phyloP scores from a whole-genome alignment of 1,139 yeast genomes.

The Yarrowia galli region DNA sequence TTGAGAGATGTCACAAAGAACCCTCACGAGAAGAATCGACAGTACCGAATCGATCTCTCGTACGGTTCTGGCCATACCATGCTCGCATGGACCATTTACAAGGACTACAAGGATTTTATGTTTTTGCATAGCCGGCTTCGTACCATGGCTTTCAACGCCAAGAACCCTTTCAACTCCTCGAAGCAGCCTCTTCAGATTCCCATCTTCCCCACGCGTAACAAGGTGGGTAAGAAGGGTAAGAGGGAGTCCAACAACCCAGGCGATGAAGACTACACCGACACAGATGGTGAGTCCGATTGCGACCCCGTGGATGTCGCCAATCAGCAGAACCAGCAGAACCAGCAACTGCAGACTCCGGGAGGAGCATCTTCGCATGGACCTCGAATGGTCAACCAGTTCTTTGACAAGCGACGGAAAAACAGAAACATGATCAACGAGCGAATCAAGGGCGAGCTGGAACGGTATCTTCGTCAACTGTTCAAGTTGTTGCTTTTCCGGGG shows the following conservation, averaged over 20 bases:
- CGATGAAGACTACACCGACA: conserved; percentile 32
- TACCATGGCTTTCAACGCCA: conserved; percentile 56
- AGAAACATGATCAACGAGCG: conserved; percentile 30
- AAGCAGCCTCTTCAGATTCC: conserved; percentile 45
- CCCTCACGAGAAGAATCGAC: conserved; percentile 57
- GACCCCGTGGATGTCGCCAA: not conserved
- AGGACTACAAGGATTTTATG: conserved; percentile 73
- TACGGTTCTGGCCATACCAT: conserved; percentile 88
- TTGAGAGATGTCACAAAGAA: conserved; percentile 61
- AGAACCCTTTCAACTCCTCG: conserved; percentile 41
- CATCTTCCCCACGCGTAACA: conserved; percentile 47
- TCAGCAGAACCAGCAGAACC: not conserved
- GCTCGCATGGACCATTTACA: conserved; percentile 79
- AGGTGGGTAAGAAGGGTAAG: conserved; percentile 28
- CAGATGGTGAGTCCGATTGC: conserved; percentile 5
- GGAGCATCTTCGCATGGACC: conserved; percentile 17
- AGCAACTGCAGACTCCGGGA: not conserved
- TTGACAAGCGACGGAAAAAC: conserved; percentile 29
- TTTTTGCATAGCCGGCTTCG: conserved; percentile 73
- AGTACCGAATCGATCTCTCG: conserved; percentile 73
- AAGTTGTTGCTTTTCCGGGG: conserved; percentile 70
- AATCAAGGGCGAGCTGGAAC: conserved; percentile 33
- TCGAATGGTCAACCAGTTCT: conserved; percentile 19
- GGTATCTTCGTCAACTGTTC: conserved; percentile 68
- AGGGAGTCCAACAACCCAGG: not conserved